A percentile compares a stretch with the other conserved stretches of the same genome.
phyloP scores from a whole-genome alignment of 2,329 filamentous ascomycete genomes.

The Diaporthe velutina region DNA sequence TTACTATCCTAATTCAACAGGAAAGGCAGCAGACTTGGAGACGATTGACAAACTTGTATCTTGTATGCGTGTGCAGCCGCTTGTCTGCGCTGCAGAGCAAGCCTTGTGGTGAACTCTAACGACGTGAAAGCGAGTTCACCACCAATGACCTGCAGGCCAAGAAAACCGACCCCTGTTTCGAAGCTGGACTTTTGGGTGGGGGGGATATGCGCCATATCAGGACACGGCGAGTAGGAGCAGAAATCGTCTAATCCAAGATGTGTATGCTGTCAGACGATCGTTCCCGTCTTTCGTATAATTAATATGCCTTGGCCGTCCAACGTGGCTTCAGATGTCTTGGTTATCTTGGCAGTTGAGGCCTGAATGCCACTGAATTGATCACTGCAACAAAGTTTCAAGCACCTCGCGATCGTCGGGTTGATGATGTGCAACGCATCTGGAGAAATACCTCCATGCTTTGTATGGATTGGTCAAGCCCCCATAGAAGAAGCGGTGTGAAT shows the following conservation, averaged over 20 bases:
- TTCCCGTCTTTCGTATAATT: background rate
- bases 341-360: constrained; percentile 14
- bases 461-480: background rate
- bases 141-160: background rate
- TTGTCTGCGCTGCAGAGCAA: background rate
- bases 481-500: background rate
- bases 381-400: background rate
- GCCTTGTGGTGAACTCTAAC: no score
- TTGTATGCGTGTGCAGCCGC: background rate
- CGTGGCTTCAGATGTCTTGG: constrained; percentile 18
- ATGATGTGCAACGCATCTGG: background rate
- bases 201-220: background rate
- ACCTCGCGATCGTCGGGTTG: background rate
- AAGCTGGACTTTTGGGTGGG: background rate
- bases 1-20: background rate
- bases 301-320: background rate
- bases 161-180: no score
- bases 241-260: background rate
- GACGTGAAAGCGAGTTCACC: background rate
- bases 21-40: background rate
- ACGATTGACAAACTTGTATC: no score
- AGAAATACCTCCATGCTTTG: no score
- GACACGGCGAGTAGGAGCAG: background rate
- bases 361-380: background rate
- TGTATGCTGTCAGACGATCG: background rate